Conservation (phyloP, 2,329 filamentous ascomycete species). For the Diaporthe vexans region DNA sequence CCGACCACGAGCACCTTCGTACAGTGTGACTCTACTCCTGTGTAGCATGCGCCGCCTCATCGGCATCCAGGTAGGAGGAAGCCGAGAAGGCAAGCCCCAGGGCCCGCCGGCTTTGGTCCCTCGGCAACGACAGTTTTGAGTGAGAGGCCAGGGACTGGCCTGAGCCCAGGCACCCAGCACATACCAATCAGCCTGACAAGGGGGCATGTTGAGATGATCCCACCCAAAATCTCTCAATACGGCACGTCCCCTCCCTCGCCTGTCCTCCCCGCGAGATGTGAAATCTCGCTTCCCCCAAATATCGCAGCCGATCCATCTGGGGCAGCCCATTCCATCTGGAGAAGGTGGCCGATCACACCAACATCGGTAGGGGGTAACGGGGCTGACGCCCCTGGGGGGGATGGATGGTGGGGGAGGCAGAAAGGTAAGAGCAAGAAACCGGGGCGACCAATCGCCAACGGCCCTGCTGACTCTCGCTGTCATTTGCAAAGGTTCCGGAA, state of each 20-base stretch:
- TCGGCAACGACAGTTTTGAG: background rate
- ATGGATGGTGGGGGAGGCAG: background rate
- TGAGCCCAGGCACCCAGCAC: background rate
- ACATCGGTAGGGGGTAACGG: background rate
- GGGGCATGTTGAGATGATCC: background rate
- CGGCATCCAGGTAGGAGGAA: background rate
- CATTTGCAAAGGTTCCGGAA: background rate
- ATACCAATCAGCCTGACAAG: background rate
- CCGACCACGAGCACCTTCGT: background rate
- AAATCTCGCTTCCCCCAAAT: slow-evolving; percentile 25
- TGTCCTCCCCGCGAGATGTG: slow-evolving; percentile 24
- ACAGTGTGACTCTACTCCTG: background rate
- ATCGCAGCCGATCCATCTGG: slow-evolving; percentile 20
- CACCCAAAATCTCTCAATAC: slow-evolving; percentile 24
- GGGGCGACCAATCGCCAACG: slow-evolving; percentile 1
- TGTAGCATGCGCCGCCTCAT: slow-evolving; percentile 9
- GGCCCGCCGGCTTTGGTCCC: slow-evolving; percentile 7
- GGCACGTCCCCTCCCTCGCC: slow-evolving; percentile 8
- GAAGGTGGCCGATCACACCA: slow-evolving; percentile 14
- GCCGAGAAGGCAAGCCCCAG: slow-evolving; percentile 8
- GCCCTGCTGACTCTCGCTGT: background rate
- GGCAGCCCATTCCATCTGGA: slow-evolving; percentile 5
- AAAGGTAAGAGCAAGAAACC: background rate
- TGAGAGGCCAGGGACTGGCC: background rate
- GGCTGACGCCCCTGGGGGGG: background rate